These are phyloP conservation scores for Gaertneriomyces semiglobifer DNA, from an alignment of 192 early-diverging fungal genomes.

Conservation along the genomic window DNA sequence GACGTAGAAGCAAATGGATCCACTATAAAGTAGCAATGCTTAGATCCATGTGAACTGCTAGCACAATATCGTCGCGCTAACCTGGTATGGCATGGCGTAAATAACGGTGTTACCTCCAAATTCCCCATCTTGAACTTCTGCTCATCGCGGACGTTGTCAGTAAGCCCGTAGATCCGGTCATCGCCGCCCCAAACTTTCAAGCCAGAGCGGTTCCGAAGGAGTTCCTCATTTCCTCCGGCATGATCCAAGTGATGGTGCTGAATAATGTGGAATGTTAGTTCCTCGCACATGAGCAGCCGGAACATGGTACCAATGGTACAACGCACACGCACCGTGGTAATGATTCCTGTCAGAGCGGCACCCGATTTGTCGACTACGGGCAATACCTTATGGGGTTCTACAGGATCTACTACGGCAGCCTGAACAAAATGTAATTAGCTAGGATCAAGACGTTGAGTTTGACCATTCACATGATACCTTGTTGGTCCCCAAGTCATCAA, in stretches of 20 bases:
- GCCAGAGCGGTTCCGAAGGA: conserved; percentile 43
- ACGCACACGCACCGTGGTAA: conserved; percentile 20
- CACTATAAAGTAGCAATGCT: conserved; percentile 29
- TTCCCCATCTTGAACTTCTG: conserved; percentile 71
- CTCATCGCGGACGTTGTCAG: conserved; percentile 64
- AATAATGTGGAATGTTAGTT: conserved; percentile 37
- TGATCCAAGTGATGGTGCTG: conserved; percentile 95
- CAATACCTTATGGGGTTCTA: conserved; percentile 63
- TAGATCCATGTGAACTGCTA: background rate
- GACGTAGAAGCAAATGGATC: conserved; percentile 81
- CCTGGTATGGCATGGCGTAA: conserved; percentile 85
- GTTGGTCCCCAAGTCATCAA: conserved; percentile 50
- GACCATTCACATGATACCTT: background rate
- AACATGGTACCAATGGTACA: conserved; percentile 8
- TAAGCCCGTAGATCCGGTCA: conserved; percentile 77
- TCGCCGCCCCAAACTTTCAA: conserved; percentile 83
- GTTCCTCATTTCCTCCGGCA: conserved; percentile 68
- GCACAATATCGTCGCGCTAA: background rate
- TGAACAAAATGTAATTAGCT: background rate
- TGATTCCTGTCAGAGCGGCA: conserved; percentile 8
- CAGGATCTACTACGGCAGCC: conserved; percentile 78
- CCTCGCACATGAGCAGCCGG: background rate
- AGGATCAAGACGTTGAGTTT: background rate
- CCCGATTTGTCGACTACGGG: conserved; percentile 1
- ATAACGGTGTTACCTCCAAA: conserved; percentile 65